Base-by-base conservation (phyloP, 192 early-diverging fungal species). In the Dissophora globulifera region DNA sequence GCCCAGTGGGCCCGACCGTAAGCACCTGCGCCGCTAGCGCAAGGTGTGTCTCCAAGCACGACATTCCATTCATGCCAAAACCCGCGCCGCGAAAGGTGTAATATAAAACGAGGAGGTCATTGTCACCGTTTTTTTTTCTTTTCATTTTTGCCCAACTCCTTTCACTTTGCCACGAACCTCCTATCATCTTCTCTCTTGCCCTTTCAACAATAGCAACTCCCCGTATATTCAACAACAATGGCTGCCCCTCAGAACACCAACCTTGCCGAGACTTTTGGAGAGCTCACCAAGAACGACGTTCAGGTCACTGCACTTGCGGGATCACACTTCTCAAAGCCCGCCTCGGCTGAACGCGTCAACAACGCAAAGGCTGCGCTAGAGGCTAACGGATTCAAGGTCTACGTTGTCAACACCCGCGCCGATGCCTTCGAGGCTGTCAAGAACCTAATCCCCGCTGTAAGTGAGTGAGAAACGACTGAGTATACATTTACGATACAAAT, bases 351-450 rank as follows among this genome's bases (percentile, higher is more conserved):
- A 1, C 66, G 64, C 22, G 19, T 75, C 43, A 61, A 60, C 40
- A 53, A 60, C 3, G 65, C 76, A 54, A 79, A 69, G 61, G 80
- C 66, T n/a, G 80, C 15, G 26, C 68, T 81, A 9, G 76, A 81
- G 68, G 50, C 50, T 17, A 78, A 69, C 26, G 69, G 69, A 1
- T 74, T 72, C 76, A 70, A 63, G 45, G 80, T 81, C 23, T 42
- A 66, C 55, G 57, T 81, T n/a, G 76, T 79, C 52, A 50, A 70
- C 48, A 50, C 47, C 29, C 49, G 68, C n/a, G 41, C 11, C 12
- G 67, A 65, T 43, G 80, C 80, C 45, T 74, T 69, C 42, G 67
- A 64, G 19, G 46, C 62, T 4, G 6, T 81, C 74, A 81, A 79
- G 61, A 56, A 40, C 41, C 31, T 79, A 42, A 81, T 81, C 42